These are phyloP conservation scores for Lachancea mirantina DNA, from an alignment of 805 yeast genomes.

Conservation along the genomic window DNA sequence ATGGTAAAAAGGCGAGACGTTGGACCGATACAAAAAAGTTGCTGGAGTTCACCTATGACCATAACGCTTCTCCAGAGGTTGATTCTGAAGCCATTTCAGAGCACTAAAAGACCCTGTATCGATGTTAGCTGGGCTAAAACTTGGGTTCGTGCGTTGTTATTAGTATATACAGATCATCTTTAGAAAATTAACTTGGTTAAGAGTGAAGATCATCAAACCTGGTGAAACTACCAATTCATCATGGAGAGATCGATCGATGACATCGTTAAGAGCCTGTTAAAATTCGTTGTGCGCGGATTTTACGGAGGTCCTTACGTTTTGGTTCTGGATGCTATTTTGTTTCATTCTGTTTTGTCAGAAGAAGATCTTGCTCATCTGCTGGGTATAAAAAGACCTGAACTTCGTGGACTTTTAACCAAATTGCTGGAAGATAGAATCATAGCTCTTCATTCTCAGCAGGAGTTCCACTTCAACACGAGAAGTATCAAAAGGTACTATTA, in stretches of 20 bases:
- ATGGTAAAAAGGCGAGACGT: conserved; percentile 44
- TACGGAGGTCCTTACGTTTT: conserved; percentile 78
- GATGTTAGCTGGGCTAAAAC: no score
- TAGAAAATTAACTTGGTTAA: no score
- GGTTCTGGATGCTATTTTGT: conserved; percentile 76
- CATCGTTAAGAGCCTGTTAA: conserved; percentile 43
- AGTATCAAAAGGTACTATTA: conserved; percentile 72
- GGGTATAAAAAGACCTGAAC: conserved; percentile 79
- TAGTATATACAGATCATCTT: no score
- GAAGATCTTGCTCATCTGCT: conserved; percentile 79
- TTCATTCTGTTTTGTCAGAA: conserved; percentile 86
- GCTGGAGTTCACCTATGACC: conserved; percentile 25
- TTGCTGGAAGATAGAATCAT: conserved; percentile 79
- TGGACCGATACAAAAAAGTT: conserved; percentile 46
- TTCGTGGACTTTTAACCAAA: conserved; percentile 73
- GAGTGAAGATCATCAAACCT: conserved; percentile 1
- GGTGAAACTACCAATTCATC: neutral
- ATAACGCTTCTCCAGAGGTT: conserved; percentile 1
- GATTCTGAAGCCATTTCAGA: no score
- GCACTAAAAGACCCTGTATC: no score
- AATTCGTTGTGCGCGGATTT: conserved; percentile 81
- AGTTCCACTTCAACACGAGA: conserved; percentile 55
- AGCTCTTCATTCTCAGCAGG: conserved; percentile 64
- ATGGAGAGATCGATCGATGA: conserved; percentile 37
- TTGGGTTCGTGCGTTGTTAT: no score